Percentiles rank a stretch among this genome's conserved stretches.
Conservation (phyloP, 2,329 filamentous ascomycete genomes). For the Tolypocladium endophyticum region DNA sequence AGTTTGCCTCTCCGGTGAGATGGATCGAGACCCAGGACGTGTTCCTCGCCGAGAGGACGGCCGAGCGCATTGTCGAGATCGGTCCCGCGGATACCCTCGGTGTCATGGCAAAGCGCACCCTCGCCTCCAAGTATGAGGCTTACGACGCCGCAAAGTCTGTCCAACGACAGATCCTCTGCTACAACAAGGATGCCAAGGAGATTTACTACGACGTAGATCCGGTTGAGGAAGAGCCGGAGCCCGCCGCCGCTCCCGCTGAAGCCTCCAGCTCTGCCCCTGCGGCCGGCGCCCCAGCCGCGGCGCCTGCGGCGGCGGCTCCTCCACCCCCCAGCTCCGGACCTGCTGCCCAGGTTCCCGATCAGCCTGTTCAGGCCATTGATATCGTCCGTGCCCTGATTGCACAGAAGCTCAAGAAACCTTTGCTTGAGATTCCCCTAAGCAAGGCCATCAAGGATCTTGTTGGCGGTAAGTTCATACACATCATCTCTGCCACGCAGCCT, state of each 20-base stretch:
- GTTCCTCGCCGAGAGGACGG: conserved; percentile 89
- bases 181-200: conserved; percentile 98
- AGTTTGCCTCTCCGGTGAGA: conserved; percentile 96
- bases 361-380: conserved; percentile 78
- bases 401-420: conserved; percentile 93
- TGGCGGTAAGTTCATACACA: conserved; percentile 55
- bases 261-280: conserved; percentile 43
- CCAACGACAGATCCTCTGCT: conserved; percentile 95
- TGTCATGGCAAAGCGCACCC: conserved; percentile 91
- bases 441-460: conserved; percentile 99
- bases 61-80: conserved; percentile 95
- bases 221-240: conserved; percentile 76
- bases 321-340: conserved; percentile 69
- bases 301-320: conserved; percentile 44
- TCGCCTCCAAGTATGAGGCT: conserved; percentile 95
- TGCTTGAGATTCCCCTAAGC: conserved; percentile 78
- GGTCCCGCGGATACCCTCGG: conserved; percentile 94
- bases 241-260: conserved; percentile 38
- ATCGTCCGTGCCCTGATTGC: conserved; percentile 83
- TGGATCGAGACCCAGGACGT: conserved; percentile 99
- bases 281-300: conserved; percentile 43
- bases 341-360: conserved; percentile 76
- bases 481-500: background rate
- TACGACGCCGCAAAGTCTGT: conserved; percentile 96
- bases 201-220: conserved; percentile 99